phyloP scores from a whole-genome alignment of 768 basidiomycete genomes.

The Tephrocybe sp. region DNA sequence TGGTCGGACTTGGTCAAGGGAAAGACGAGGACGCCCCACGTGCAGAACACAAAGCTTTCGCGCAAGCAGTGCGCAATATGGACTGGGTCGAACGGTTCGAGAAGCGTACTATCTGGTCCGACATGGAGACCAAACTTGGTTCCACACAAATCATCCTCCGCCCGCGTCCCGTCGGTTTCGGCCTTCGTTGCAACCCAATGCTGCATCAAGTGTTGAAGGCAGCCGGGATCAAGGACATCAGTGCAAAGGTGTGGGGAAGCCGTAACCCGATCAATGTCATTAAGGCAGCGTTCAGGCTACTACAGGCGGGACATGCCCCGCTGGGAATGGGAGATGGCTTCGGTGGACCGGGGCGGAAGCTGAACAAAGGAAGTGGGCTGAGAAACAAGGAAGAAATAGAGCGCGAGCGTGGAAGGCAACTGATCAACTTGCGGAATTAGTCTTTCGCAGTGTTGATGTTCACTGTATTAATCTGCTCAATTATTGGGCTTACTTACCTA shows the following conservation, averaged over 20 bases:
- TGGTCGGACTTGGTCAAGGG: slow-evolving; percentile 81
- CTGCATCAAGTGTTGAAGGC: slow-evolving; percentile 89
- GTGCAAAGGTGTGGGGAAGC: slow-evolving; percentile 94
- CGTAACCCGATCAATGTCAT: slow-evolving; percentile 83
- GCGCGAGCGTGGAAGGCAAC: slow-evolving; percentile 76
- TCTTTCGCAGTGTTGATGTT: not conserved
- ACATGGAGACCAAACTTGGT: slow-evolving; percentile 82
- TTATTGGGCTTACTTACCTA: slow-evolving; percentile 1
- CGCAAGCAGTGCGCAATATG: slow-evolving; percentile 79
- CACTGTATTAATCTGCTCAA: not conserved
- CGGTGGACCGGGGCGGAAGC: slow-evolving; percentile 66
- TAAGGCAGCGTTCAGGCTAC: slow-evolving; percentile 78
- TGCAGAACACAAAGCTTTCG: slow-evolving; percentile 57
- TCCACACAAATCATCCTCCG: slow-evolving; percentile 78
- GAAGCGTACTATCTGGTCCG: slow-evolving; percentile 91
- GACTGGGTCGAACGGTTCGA: slow-evolving; percentile 95
- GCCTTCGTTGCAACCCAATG: slow-evolving; percentile 83
- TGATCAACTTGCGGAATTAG: slow-evolving; percentile 62
- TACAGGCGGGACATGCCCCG: slow-evolving; percentile 83
- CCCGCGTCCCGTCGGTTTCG: slow-evolving; percentile 86
- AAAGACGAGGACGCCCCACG: slow-evolving; percentile 58
- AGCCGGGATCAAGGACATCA: slow-evolving; percentile 92
- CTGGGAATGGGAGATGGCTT: slow-evolving; percentile 79
- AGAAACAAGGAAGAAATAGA: slow-evolving; percentile 67
- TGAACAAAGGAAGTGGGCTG: slow-evolving; percentile 77